Evolutionary conservation across 2,329 filamentous ascomycete genomes (phyloP), one percentile per base, ranked within the genome.

Genomic region (Orbilia blumenaviensis): DNA sequence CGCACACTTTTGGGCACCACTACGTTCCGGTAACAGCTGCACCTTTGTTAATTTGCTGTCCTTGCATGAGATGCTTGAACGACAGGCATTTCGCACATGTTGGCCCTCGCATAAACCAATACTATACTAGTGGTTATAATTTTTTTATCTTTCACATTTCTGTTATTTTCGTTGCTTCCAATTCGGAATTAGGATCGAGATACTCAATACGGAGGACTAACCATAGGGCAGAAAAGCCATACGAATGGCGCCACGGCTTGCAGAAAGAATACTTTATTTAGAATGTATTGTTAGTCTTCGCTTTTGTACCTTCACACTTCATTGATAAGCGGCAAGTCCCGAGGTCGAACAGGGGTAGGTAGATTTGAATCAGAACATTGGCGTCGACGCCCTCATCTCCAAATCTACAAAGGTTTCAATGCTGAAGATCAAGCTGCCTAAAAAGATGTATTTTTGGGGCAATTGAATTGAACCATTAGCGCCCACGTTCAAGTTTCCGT

Each of bases 41-140:
- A 69, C 42, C 46, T 76, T 76, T 76, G 72, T 64, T 68, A 50
- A 60, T 64, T 69, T 69, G 44, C 34, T 76, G 64, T 69, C 46
- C 64, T 63, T 76, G 72, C 64, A 69, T 69, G 64, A 58, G 50
- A 66, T 6, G 32, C 36, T 32, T 68, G 29, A 38, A 64, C 71
- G n/a, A 60, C 54, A 68, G 61, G 23, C 16, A 54, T 63, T 74
- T 60, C 32, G 36, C 46, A 42, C 3, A 16, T 56, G 23, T 34
- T 16, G 21, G 50, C 64, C 46, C 66, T 63, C 46, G 61, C 52
- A 46, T 34, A 56, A 41, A n/a, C 23, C 27, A 16, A 50, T 18
- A 38, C 8, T 42, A 16, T 18, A 18, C 36, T 42, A 42, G 38
- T 42, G 34, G 34, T 41, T 16, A 29, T 38, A 7, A 10, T 25